Evolutionary conservation across 106 monocot genomes (phyloP).

Genomic region (Chionographis japonica): DNA sequence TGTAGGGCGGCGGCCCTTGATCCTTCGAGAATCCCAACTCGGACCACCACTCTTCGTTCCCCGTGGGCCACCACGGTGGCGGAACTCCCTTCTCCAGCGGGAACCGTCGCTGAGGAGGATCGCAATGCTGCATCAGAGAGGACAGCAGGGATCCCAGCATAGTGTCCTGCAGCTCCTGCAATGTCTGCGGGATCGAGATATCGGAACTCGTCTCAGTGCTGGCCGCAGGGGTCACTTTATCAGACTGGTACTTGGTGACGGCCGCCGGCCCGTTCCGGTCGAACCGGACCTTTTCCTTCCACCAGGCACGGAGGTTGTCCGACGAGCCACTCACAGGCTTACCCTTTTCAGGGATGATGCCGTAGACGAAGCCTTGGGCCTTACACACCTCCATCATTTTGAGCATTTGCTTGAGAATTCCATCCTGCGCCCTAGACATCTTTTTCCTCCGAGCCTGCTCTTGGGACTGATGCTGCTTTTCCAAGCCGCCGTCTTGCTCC

Average conservation of each 20-base stretch:
- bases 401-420: slow-evolving; percentile 34
- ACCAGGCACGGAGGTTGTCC: slow-evolving; percentile 44
- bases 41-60: slow-evolving; percentile 35
- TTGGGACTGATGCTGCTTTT: slow-evolving; percentile 20
- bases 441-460: slow-evolving; percentile 47
- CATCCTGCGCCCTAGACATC: slow-evolving; percentile 34
- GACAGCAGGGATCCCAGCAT: slow-evolving; percentile 32
- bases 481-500: slow-evolving; percentile 14
- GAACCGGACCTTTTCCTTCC: slow-evolving; percentile 42
- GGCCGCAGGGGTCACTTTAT: background rate
- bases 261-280: slow-evolving; percentile 36
- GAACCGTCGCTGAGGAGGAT: slow-evolving; percentile 36
- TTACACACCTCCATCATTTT: slow-evolving; percentile 39
- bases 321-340: slow-evolving; percentile 37
- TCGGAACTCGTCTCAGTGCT: background rate
- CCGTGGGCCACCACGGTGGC: slow-evolving; percentile 44
- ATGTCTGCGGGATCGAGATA: background rate
- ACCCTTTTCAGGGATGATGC: slow-evolving; percentile 43
- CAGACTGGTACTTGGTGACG: slow-evolving; percentile 17
- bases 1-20: slow-evolving; percentile 29
- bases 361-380: slow-evolving; percentile 44
- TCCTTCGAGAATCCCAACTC: slow-evolving; percentile 22
- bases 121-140: slow-evolving; percentile 39
- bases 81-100: slow-evolving; percentile 37
- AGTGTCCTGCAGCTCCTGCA: slow-evolving; percentile 33